Percentiles rank a stretch among this genome's conserved stretches.
Evolutionary conservation across 257 asterid genomes (phyloP).

Genomic region (Agastache rugosa): DNA sequence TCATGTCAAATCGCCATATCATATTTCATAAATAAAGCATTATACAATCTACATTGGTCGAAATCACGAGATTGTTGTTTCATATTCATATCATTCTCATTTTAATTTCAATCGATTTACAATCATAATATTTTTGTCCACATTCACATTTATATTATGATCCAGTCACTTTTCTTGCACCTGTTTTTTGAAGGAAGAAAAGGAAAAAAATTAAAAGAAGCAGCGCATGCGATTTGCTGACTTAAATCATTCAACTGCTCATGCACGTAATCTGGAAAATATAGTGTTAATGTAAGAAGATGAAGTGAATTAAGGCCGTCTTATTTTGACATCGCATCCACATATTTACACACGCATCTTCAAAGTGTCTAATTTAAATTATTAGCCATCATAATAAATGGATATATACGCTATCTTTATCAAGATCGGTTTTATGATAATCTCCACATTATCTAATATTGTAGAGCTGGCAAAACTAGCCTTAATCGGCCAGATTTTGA

Average conservation of each 20-base stretch:
- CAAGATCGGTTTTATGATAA: not conserved
- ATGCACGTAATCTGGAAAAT: not conserved
- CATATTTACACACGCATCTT: slow-evolving; percentile 22
- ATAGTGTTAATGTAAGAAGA: too few relatives aligned
- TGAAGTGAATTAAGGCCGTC: slow-evolving; percentile 10
- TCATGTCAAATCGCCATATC: not conserved
- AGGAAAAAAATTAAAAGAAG: too few relatives aligned
- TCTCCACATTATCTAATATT: not conserved
- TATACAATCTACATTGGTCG: not conserved
- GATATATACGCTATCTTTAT: not conserved
- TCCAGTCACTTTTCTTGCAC: slow-evolving; percentile 9
- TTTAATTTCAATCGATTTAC: not conserved
- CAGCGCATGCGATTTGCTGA: not conserved
- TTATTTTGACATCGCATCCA: not conserved
- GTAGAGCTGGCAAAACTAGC: too few relatives aligned
- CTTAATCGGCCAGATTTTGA: too few relatives aligned
- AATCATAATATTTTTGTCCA: not conserved
- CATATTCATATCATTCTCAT: not conserved
- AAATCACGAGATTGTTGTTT: not conserved
- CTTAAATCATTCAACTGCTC: too few relatives aligned
- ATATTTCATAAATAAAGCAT: too few relatives aligned
- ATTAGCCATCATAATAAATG: not conserved
- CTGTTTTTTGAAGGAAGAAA: not conserved
- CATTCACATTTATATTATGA: not conserved
- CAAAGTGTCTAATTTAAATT: not conserved